Conservation (phyloP, 2,329 filamentous ascomycete species). For the Diaporthe sp. region DNA sequence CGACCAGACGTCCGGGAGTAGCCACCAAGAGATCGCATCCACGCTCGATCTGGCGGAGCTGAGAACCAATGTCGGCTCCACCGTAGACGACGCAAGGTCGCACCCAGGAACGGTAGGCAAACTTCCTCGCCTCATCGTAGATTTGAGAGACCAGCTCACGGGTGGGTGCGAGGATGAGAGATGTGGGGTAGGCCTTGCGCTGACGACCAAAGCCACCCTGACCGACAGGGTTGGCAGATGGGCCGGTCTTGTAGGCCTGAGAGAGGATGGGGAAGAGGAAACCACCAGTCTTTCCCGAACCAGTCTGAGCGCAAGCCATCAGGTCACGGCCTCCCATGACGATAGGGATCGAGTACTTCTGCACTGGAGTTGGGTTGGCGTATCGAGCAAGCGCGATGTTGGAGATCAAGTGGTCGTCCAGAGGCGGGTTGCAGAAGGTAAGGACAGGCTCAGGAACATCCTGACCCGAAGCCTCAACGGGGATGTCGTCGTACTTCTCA, state of each 20-base stretch:
- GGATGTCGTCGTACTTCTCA: conserved; percentile 99
- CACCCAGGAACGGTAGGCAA: conserved; percentile 98
- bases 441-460: conserved; percentile 93
- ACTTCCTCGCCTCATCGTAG: conserved; percentile 97
- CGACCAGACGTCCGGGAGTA: conserved; percentile 96
- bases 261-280: conserved; percentile 99
- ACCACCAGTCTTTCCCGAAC: conserved; percentile 99
- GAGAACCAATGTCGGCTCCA: conserved; percentile 98
- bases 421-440: conserved; percentile 91
- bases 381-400: conserved; percentile 97
- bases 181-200: conserved; percentile 98
- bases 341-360: conserved; percentile 99
- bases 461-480: conserved; percentile 94
- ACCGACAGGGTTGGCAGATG: conserved; percentile 77
- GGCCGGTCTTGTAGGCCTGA: conserved; percentile 94
- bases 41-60: conserved; percentile 97
- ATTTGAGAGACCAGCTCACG: conserved; percentile 99
- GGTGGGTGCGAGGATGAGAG: conserved; percentile 94
- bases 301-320: conserved; percentile 99
- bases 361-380: conserved; percentile 95
- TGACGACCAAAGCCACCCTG: conserved; percentile 81
- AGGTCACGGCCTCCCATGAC: conserved; percentile 98
- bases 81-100: conserved; percentile 98
- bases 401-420: conserved; percentile 91
- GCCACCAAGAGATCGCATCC: conserved; percentile 98